Evolutionary conservation across 2,329 filamentous ascomycete genomes (phyloP), one percentile per base, ranked within the genome.

Genomic region (Alternaria gaisen): DNA sequence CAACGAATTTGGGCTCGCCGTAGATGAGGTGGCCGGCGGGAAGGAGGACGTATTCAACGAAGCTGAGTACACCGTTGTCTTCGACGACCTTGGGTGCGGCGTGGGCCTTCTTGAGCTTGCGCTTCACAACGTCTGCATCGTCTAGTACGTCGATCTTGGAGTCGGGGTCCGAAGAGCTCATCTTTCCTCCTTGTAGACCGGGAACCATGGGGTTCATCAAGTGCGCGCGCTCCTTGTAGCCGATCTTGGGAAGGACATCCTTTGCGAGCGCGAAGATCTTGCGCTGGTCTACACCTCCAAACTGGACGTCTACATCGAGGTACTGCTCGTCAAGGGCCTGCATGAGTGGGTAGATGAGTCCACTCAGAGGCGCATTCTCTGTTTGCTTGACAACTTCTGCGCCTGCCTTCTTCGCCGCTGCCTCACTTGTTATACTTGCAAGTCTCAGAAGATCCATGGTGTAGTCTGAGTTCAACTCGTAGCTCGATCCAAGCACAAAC

Each of bases 61-160:
- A 94, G 3, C 91, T 88, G 53, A 98, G 82, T 12, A 98, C 83
- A 20, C 94, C 95, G 75, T 98, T 98, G 30, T 90, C 91, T 71
- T 97, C 92, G 5, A 92, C 85, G 26, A 90, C 84, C 72, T 88
- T 88, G 32, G 93, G 93, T 16, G 88, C 87, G 22, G 91, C 91
- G 64, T 90, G 87, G 0, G 94, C 93, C 80, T 97, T 97, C 75
- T 89, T 89, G 18, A 80, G 67, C 64, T 80, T 80, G 83, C 91
- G 93, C 69, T 85, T 83, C 14, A 98, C 90, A 2, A 82, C 80
- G 0, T 96, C 92, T 0, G 91, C 83, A 0, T 86, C 68, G 74
- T 98, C 95, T 18, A 98, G 86, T n/a, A 98, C 85, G 75, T 98
- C 95, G 67, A 98, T 96, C 82, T 97, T 97, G 74, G 88, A 92